Percentiles rank a stretch among this genome's conserved stretches.
Evolutionary conservation across 2,329 filamentous ascomycete species (phyloP).

Genomic region (Sporothrix brunneoviolacea): DNA sequence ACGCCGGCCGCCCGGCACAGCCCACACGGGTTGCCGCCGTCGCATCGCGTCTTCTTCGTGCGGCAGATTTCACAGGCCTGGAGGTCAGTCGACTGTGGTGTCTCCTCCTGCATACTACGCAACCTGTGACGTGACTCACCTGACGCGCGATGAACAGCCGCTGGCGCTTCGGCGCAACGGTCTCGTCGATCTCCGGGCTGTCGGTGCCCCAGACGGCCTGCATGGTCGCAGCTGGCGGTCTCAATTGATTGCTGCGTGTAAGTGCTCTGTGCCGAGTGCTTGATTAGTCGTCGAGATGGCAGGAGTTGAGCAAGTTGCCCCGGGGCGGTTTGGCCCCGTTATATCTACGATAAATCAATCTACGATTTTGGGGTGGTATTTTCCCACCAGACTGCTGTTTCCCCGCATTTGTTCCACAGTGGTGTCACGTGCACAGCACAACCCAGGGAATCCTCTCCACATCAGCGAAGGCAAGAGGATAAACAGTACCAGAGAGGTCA

Average conservation of each 20-base stretch:
- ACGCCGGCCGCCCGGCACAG: conserved; percentile 42
- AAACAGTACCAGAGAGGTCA: no score
- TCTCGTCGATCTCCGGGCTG: conserved; percentile 13
- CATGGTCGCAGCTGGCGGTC: conserved; percentile 11
- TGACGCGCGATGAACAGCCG: conserved; percentile 19
- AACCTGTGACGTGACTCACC: conserved; percentile 1
- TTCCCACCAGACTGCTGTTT: no score
- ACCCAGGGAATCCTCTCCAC: no score
- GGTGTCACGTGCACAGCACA: no score
- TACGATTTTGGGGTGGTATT: background rate
- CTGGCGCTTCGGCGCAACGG: conserved; percentile 16
- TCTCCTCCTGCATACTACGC: no score
- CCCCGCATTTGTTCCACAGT: no score
- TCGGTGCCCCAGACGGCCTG: conserved; percentile 17
- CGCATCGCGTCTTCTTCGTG: conserved; percentile 47
- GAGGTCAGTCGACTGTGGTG: background rate
- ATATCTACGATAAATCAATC: background rate
- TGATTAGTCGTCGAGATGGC: no score
- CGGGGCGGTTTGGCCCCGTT: background rate
- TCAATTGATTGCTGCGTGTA: no score
- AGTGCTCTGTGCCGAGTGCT: no score
- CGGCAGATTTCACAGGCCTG: conserved; percentile 48
- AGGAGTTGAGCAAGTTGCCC: conserved; percentile 1
- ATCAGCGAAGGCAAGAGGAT: no score
- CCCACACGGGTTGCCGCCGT: conserved; percentile 48